Conservation (phyloP, 345 rosid species). For the Eucalyptus polyanthemos region DNA sequence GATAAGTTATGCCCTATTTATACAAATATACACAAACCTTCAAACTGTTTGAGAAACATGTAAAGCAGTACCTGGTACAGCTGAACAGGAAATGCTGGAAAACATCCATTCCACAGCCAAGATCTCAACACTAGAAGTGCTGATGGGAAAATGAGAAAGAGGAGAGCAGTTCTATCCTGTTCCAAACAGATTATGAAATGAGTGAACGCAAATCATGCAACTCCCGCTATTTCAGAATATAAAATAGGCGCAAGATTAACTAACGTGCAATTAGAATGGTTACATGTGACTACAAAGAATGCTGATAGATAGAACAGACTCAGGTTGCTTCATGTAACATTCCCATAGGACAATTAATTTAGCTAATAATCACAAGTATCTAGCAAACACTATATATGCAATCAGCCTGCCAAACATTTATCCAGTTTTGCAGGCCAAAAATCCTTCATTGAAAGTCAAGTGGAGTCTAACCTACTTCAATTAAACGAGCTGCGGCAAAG, state of each 20-base stretch:
- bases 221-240: neutral
- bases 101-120: constrained; percentile 81
- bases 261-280: neutral
- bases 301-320: neutral
- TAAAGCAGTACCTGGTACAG: constrained; percentile 53
- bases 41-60: neutral
- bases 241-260: neutral
- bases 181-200: neutral
- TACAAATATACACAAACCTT: neutral
- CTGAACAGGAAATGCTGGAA: constrained; percentile 96
- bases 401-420: neutral
- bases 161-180: constrained; percentile 94
- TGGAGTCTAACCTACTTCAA: neutral
- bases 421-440: neutral
- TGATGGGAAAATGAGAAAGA: constrained; percentile 84
- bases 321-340: neutral
- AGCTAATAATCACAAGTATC: neutral
- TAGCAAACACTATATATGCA: neutral
- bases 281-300: neutral
- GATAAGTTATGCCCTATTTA: neutral
- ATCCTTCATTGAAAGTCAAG: neutral
- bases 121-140: constrained; percentile 59
- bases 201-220: neutral
- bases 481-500: neutral
- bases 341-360: neutral